Conservation (phyloP, 768 basidiomycete species). For the Lactarius evosmus region DNA sequence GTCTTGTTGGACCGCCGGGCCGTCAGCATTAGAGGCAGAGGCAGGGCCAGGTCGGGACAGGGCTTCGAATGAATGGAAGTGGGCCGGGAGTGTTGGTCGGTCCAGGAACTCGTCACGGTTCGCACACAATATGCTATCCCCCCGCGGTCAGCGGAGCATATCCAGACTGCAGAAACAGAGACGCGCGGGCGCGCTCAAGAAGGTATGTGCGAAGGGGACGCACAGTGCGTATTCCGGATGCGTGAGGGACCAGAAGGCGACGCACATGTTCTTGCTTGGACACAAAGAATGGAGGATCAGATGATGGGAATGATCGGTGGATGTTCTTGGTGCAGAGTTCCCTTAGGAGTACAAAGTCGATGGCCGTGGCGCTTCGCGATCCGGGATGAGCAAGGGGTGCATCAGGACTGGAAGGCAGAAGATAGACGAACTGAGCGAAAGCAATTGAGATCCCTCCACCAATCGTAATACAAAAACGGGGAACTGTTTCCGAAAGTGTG, state of each 20-base stretch:
- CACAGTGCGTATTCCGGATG: conserved; percentile 79
- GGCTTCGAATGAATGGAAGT: conserved; percentile 61
- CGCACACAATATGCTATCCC: conserved; percentile 60
- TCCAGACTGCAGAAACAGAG: neutral
- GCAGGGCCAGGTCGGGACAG: neutral
- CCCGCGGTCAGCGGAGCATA: conserved; percentile 14
- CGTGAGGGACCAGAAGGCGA: conserved; percentile 73
- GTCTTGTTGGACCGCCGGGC: conserved; percentile 24
- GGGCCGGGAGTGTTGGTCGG: conserved; percentile 62
- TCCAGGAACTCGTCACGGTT: conserved; percentile 75
- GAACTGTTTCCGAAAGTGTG: neutral
- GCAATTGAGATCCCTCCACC: neutral
- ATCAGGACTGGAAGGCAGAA: conserved; percentile 22
- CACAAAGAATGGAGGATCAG: conserved; percentile 24
- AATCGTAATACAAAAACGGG: conserved; percentile 10
- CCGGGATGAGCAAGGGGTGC: neutral
- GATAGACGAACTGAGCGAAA: conserved; percentile 11
- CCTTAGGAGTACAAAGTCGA: conserved; percentile 21
- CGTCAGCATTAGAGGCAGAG: conserved; percentile 10
- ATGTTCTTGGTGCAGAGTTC: neutral
- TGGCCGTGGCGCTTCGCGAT: neutral
- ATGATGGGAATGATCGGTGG: conserved; percentile 15
- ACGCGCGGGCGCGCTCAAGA: neutral
- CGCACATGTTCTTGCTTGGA: conserved; percentile 54
- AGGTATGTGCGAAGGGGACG: conserved; percentile 33